These are phyloP conservation scores for Thinopyrum elongatum DNA, from an alignment of 176 grass and related monocot species.

Conservation along the genomic window DNA sequence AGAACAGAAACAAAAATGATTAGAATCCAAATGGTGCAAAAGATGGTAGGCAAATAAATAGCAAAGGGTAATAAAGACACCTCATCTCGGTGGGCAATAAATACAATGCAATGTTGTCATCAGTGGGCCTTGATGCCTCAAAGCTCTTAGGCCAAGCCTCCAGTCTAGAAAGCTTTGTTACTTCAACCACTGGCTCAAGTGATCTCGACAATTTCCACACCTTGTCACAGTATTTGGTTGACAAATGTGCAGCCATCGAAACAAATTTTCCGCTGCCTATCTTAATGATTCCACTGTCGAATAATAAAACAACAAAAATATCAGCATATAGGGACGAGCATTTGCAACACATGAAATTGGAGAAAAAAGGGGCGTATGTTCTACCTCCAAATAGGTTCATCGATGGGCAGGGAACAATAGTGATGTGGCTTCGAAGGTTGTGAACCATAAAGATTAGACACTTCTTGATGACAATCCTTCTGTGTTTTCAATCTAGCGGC, in stretches of 20 bases:
- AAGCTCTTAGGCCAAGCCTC: constrained; percentile 58
- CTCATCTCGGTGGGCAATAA: constrained; percentile 59
- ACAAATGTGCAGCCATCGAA: constrained; percentile 50
- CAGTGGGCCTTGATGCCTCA: constrained; percentile 38
- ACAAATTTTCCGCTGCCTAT: constrained; percentile 20
- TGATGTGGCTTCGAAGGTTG: neutral
- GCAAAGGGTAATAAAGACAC: neutral
- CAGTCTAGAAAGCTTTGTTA: constrained; percentile 34
- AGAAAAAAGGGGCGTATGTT: neutral
- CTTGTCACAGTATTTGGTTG: constrained; percentile 48
- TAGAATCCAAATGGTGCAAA: neutral
- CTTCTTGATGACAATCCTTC: neutral
- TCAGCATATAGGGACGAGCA: neutral
- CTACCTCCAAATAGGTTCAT: constrained; percentile 39
- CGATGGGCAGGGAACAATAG: constrained; percentile 1
- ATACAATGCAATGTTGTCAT: constrained; percentile 52
- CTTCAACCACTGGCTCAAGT: constrained; percentile 32
- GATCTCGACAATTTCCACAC: constrained; percentile 40
- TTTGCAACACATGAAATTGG: neutral
- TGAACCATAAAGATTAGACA: neutral
- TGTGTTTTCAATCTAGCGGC: neutral
- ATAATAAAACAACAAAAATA: constrained; percentile 14
- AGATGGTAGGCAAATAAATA: neutral
- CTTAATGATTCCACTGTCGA: constrained; percentile 58
- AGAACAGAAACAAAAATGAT: neutral